Base-by-base conservation (phyloP, 2,329 filamentous ascomycete species). In the Coccinonectria pachysandricola region DNA sequence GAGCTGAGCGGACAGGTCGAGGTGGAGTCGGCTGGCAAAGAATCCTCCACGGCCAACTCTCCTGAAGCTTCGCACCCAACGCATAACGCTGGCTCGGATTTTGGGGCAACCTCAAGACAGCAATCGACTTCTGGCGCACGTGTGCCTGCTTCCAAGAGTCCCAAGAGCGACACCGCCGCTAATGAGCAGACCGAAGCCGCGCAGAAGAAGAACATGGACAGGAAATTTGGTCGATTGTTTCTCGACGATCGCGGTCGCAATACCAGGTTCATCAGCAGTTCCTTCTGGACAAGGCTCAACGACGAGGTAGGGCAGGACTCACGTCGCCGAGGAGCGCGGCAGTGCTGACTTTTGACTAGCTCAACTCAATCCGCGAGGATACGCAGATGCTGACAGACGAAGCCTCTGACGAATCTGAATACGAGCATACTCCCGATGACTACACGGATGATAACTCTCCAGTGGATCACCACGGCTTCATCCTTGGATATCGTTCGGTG, bases 231-330 rank as follows among this genome's bases (percentile, higher is more conserved):
- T 3, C 62, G 79, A 16, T 53, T 87, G 27, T 76, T 86, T 1
- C 56, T 85, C 18, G 77, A 79, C 35, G 77, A 85, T 32, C 64
- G 65, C 29, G 76, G 75, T 19, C 72, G 71, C 32, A 78, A 71
- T 24, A 75, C 72, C 29, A 63, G 78, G 47, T 87, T 86, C 48
- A 72, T 87, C 39, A 83, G 78, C 56, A 82, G 74, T 49, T 77
- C 71, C 6, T 83, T 86, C 44, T 85, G 79, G 79, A 72, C 78
- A 12, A 81, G 71, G 35, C 62, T 87, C 26, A 81, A 76, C 33
- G 80, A 84, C 27, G 79, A 86, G 64, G 75, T 78, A 53, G 28
- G 57, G n/a, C n/a, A n/a, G n/a, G n/a, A n/a, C n/a, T n/a, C n/a
- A n/a, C n/a, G n/a, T n/a, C n/a, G n/a, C n/a, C n/a, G n/a, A n/a